These are phyloP conservation scores for Aquilaria agallochum DNA, from an alignment of 441 rosid genomes.

Conservation along the genomic window DNA sequence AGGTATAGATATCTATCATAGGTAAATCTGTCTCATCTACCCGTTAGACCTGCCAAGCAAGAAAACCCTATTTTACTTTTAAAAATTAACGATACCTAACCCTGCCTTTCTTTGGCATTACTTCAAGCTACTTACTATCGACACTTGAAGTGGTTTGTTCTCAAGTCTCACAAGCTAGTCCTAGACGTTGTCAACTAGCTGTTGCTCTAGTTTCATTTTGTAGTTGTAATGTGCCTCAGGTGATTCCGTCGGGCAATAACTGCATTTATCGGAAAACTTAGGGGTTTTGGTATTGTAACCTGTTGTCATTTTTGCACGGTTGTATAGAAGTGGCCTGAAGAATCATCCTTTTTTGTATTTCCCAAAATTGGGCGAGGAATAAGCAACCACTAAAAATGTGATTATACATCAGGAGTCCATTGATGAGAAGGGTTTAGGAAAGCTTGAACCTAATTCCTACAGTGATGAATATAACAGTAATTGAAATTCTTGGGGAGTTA, in stretches of 20 bases:
- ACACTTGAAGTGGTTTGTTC: conserved; percentile 89
- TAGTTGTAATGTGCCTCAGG: conserved; percentile 6
- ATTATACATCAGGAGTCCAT: too few relatives aligned
- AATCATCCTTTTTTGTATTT: too few relatives aligned
- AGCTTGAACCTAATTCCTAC: background rate
- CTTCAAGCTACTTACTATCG: conserved; percentile 95
- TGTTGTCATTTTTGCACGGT: conserved; percentile 1
- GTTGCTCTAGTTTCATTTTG: background rate
- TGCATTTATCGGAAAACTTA: conserved; percentile 21
- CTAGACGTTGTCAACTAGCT: conserved; percentile 91
- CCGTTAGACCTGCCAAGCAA: too few relatives aligned
- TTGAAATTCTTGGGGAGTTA: conserved; percentile 6
- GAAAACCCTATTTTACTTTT: too few relatives aligned
- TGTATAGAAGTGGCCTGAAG: too few relatives aligned
- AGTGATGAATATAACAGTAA: background rate
- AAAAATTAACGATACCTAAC: too few relatives aligned
- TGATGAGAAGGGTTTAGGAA: background rate
- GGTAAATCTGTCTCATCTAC: too few relatives aligned
- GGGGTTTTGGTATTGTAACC: conserved; percentile 20
- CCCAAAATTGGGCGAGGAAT: too few relatives aligned
- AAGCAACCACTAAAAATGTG: too few relatives aligned
- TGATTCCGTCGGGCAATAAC: conserved; percentile 24
- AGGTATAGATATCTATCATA: too few relatives aligned
- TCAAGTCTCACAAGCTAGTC: conserved; percentile 88
- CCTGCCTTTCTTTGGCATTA: conserved; percentile 71